Base-by-base conservation (phyloP, 2,329 filamentous ascomycete species). In the Fusarium heterosporum region DNA sequence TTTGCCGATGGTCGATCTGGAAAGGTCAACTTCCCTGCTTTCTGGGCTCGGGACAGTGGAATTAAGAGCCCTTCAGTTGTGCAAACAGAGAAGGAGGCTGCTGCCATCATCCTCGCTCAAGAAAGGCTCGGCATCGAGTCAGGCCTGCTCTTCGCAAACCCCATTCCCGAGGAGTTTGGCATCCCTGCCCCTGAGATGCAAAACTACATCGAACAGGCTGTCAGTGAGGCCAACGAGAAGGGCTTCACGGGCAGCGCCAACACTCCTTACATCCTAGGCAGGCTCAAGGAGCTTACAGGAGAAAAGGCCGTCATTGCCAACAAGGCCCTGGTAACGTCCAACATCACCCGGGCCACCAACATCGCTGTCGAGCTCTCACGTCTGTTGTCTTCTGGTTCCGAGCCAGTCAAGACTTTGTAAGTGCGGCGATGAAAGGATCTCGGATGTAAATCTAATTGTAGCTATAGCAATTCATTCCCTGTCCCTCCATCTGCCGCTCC, bases 11-110 rank as follows among this genome's bases (percentile, higher is more conserved):
- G 92, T 2, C 86, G 92, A 36, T 79, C 81, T 26, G 90, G 89
- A 3, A 80, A 85, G 8, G 86, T 97, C 39, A 91, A 97, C 72
- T 96, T 98, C 73, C 96, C 96, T 2, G 93, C 92, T 1, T 99
- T 99, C 78, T 99, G 92, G 86, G 92, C 92, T 0, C 84, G 95
- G 39, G 93, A 97, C 40, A 97, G 94, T 77, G 93, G 93, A 13
- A 81, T 91, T 51, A 88, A 84, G 77, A 97, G 93, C 74, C 95
- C 95, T 1, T 86, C 87, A 22, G 87, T 92, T 2, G 86, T 97
- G 40, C 80, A 88, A 52, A 85, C 90, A 68, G 93, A 96, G 75
- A 83, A 84, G 55, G 92, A 98, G 75, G 96, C 96, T 32, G 96
- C 96, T 1, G 89, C 90, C n/a, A 93, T 98, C 56, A 91, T 97